phyloP scores from a whole-genome alignment of 2,329 filamentous ascomycete species.

The Dactylellina cionopaga region DNA sequence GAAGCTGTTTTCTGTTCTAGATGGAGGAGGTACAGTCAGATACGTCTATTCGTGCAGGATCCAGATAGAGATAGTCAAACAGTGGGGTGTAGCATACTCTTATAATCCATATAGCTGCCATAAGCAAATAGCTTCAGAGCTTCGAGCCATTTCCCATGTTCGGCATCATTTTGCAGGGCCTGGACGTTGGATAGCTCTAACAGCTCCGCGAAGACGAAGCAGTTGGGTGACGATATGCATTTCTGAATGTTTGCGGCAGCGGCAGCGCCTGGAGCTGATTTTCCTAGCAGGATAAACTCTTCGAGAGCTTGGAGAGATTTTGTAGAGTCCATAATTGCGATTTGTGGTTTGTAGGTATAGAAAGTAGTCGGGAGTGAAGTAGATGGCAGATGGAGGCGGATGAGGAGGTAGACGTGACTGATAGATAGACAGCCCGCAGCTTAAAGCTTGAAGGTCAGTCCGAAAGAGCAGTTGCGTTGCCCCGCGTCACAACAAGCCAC shows the following conservation, averaged over 20 bases:
- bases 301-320: constrained; percentile 71
- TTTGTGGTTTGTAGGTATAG: background rate
- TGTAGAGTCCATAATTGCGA: constrained; percentile 60
- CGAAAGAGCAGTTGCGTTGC: constrained; percentile 39
- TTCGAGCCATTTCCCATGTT: constrained; percentile 72
- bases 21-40: constrained; percentile 15
- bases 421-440: constrained; percentile 14
- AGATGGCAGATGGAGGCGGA: background rate
- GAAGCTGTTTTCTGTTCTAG: constrained; percentile 39
- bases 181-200: constrained; percentile 82
- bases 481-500: constrained; percentile 26
- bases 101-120: constrained; percentile 85
- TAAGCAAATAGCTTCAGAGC: constrained; percentile 91
- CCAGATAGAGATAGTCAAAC: constrained; percentile 1
- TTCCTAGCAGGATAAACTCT: constrained; percentile 90
- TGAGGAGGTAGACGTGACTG: constrained; percentile 36
- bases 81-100: constrained; percentile 61
- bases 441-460: constrained; percentile 22
- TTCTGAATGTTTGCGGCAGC: constrained; percentile 85
- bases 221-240: constrained; percentile 88
- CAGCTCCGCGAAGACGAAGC: constrained; percentile 94
- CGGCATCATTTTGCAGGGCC: constrained; percentile 71
- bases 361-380: background rate
- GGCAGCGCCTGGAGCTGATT: constrained; percentile 83
- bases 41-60: constrained; percentile 53